phyloP scores from a whole-genome alignment of 352 stramenopile species.

The Detonula confervacea region DNA sequence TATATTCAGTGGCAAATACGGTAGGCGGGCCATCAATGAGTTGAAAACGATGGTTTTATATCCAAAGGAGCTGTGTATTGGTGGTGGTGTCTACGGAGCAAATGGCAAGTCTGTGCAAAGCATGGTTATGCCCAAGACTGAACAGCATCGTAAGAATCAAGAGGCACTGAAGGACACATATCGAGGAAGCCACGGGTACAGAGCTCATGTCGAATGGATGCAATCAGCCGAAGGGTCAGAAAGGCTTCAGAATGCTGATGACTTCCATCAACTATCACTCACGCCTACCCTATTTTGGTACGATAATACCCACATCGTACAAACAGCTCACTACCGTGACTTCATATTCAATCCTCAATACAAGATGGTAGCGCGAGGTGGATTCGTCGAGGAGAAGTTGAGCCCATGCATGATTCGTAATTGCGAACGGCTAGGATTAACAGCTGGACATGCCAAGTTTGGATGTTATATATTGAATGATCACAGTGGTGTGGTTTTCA shows the following conservation, averaged over 20 bases:
- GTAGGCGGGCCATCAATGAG: slow-evolving; percentile 60
- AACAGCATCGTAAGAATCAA: slow-evolving; percentile 58
- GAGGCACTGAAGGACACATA: slow-evolving; percentile 59
- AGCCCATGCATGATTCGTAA: slow-evolving; percentile 70
- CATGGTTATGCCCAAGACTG: slow-evolving; percentile 34
- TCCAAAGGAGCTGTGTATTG: slow-evolving; percentile 63
- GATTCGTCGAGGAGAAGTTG: slow-evolving; percentile 81
- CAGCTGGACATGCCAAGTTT: slow-evolving; percentile 70
- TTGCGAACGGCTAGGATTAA: slow-evolving; percentile 69
- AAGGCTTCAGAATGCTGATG: slow-evolving; percentile 11
- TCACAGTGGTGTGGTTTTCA: slow-evolving; percentile 80
- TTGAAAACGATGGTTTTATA: slow-evolving; percentile 62
- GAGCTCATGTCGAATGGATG: slow-evolving; percentile 57
- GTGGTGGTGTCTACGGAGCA: slow-evolving; percentile 62
- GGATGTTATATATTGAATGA: slow-evolving; percentile 84
- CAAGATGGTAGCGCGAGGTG: slow-evolving; percentile 78
- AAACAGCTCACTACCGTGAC: slow-evolving; percentile 79
- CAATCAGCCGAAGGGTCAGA: slow-evolving; percentile 19
- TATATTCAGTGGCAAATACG: slow-evolving; percentile 80
- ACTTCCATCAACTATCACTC: slow-evolving; percentile 68
- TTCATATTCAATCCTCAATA: slow-evolving; percentile 79
- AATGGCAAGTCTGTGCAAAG: slow-evolving; percentile 53
- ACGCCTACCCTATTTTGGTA: slow-evolving; percentile 86
- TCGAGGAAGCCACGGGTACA: slow-evolving; percentile 51
- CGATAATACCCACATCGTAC: slow-evolving; percentile 82